These are phyloP conservation scores for Pleurotus tuoliensis DNA, from an alignment of 768 basidiomycete genomes.

Conservation along the genomic window DNA sequence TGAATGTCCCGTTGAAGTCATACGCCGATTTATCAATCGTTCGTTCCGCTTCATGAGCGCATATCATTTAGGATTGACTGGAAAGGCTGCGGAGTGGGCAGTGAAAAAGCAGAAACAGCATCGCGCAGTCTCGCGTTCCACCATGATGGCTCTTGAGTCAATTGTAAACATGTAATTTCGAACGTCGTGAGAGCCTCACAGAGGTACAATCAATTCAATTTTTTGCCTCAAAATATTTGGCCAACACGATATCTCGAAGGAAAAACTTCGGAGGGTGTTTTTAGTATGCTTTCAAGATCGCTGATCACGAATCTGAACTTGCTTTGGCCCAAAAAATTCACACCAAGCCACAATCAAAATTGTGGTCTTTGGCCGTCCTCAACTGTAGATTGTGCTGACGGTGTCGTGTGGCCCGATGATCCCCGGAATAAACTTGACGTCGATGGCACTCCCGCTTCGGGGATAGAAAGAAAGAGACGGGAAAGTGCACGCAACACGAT, in stretches of 20 bases:
- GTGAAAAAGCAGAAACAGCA: too few relatives aligned
- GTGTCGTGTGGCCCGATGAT: too few relatives aligned
- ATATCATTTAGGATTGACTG: too few relatives aligned
- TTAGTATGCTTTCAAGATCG: not conserved
- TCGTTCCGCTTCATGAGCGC: conserved; percentile 33
- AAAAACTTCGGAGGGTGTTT: not conserved
- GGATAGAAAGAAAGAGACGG: too few relatives aligned
- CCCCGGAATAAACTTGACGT: too few relatives aligned
- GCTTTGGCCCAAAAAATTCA: too few relatives aligned
- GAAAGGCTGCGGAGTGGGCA: too few relatives aligned
- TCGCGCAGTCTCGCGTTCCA: conserved; percentile 22
- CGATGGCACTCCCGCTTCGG: too few relatives aligned
- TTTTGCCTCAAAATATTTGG: not conserved
- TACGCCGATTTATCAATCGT: conserved; percentile 30
- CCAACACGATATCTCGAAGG: not conserved
- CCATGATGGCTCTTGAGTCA: conserved; percentile 31
- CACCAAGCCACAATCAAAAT: too few relatives aligned
- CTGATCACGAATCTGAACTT: not conserved
- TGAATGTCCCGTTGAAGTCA: conserved; percentile 32
- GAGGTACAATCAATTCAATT: not conserved
- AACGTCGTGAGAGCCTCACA: not conserved
- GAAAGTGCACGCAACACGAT: too few relatives aligned
- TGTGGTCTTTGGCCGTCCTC: too few relatives aligned
- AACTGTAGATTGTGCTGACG: too few relatives aligned
- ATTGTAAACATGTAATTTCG: not conserved